Evolutionary conservation across 2,329 filamentous ascomycete species (phyloP).

Genomic region (Coleophoma cylindrospora): DNA sequence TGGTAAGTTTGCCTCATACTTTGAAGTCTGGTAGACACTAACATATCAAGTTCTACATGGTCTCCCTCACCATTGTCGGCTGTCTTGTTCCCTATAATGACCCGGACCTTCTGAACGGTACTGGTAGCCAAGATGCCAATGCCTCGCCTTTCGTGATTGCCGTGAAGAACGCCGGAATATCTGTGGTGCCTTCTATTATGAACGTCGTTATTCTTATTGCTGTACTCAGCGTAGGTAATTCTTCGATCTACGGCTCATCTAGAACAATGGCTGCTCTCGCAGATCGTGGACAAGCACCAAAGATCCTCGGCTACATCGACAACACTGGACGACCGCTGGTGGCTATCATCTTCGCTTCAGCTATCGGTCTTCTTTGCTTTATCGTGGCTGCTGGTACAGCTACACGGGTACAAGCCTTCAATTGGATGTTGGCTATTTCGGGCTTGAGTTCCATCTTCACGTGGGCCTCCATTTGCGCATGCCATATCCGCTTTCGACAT

Average conservation of each 20-base stretch:
- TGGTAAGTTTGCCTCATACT: constrained; percentile 12
- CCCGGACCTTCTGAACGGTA: constrained; percentile 33
- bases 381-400: constrained; percentile 41
- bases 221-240: constrained; percentile 54
- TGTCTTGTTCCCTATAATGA: constrained; percentile 42
- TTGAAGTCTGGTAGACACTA: background rate
- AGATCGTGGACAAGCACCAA: constrained; percentile 54
- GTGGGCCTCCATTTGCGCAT: constrained; percentile 60
- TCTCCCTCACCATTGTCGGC: constrained; percentile 45
- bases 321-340: constrained; percentile 49
- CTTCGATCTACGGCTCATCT: constrained; percentile 53
- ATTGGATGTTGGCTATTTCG: constrained; percentile 61
- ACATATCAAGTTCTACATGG: constrained; percentile 37
- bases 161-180: constrained; percentile 45
- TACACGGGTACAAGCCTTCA: constrained; percentile 41
- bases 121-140: constrained; percentile 27
- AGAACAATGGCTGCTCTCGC: constrained; percentile 54
- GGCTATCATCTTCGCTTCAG: constrained; percentile 41
- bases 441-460: constrained; percentile 59
- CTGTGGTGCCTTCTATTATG: constrained; percentile 50
- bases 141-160: constrained; percentile 55
- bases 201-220: constrained; percentile 55
- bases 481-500: constrained; percentile 63
- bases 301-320: constrained; percentile 52
- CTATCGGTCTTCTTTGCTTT: constrained; percentile 46